phyloP scores from a whole-genome alignment of 345 rosid genomes.

The Aegle marmelos region DNA sequence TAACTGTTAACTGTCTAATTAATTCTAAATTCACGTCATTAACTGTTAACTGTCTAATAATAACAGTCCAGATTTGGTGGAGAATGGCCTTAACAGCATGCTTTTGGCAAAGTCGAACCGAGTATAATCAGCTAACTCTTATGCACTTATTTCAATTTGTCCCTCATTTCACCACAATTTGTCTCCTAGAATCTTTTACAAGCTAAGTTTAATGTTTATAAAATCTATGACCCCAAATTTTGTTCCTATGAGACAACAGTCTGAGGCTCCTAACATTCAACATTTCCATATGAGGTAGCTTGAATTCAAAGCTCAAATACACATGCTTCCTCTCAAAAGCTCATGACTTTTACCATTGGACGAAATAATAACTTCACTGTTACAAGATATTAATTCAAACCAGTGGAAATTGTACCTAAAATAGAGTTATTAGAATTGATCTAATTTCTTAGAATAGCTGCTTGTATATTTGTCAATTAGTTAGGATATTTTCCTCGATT shows the following conservation, averaged over 20 bases:
- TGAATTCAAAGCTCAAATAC: not conserved
- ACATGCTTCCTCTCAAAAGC: not conserved
- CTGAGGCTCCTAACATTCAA: not conserved
- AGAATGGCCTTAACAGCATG: not conserved
- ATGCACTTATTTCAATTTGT: not conserved
- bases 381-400: no score
- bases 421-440: no score
- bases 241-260: not conserved
- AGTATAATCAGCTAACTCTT: not conserved
- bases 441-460: no score
- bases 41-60: no score
- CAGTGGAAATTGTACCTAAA: no score
- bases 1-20: no score
- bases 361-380: not conserved
- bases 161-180: not conserved
- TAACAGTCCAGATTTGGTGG: not conserved
- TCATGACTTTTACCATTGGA: not conserved
- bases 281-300: not conserved
- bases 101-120: not conserved
- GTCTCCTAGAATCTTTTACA: not conserved
- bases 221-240: not conserved
- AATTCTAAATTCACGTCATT: not conserved
- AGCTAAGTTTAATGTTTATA: not conserved
- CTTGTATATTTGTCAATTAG: no score
- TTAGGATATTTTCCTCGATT: no score